Conservation (phyloP, 176 grass and related monocot genomes). For the Luzula sylvatica region DNA sequence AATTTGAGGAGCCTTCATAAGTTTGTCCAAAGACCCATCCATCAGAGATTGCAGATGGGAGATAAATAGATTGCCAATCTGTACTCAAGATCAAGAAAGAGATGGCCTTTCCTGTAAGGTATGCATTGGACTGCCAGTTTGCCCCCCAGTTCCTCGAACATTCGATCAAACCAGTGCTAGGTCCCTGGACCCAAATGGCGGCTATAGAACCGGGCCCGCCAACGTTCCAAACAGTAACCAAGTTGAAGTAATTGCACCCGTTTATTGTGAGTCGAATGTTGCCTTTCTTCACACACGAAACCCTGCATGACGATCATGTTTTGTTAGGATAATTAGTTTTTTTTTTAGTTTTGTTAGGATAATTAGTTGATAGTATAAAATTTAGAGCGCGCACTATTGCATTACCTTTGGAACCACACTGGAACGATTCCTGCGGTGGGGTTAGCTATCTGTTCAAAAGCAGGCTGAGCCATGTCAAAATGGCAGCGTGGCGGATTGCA, state of each 20-base stretch:
- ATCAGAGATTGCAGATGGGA: constrained; percentile 10
- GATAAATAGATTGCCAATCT: constrained; percentile 21
- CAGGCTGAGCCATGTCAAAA: constrained; percentile 65
- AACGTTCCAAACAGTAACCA: constrained; percentile 37
- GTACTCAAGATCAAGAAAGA: constrained; percentile 43
- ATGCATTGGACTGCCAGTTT: constrained; percentile 28
- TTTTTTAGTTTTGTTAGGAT: not conserved
- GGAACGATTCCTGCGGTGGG: constrained; percentile 39
- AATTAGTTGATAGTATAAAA: not conserved
- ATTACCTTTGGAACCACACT: constrained; percentile 38
- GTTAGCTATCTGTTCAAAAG: constrained; percentile 30
- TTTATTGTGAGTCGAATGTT: constrained; percentile 28
- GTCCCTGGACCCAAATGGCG: constrained; percentile 13
- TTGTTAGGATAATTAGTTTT: not conserved
- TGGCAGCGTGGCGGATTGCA: constrained; percentile 33
- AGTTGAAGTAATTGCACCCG: constrained; percentile 40
- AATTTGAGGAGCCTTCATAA: constrained; percentile 42
- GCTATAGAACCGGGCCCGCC: constrained; percentile 32
- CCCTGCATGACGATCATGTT: not conserved
- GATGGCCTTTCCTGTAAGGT: constrained; percentile 30
- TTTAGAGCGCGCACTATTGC: too few species aligned
- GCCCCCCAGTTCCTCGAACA: constrained; percentile 45
- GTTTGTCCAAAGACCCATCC: constrained; percentile 67
- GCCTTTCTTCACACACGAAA: constrained; percentile 35
- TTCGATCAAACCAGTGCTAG: constrained; percentile 19